phyloP scores from a whole-genome alignment of 192 early-diverging fungal genomes.

The Backusella mclennaniae region DNA sequence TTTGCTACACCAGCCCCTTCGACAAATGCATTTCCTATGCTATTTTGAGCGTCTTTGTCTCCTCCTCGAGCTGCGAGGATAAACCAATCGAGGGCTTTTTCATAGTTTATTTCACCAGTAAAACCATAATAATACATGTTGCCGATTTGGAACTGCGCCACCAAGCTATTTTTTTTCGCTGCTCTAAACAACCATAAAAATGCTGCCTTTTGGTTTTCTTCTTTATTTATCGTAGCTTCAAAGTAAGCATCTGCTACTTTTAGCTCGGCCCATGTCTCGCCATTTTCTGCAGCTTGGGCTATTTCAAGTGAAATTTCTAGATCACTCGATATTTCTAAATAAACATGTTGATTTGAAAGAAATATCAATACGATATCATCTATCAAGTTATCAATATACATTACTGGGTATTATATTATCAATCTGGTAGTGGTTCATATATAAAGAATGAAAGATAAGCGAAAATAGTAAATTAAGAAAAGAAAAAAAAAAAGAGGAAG shows the following conservation, averaged over 20 bases:
- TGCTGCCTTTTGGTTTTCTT: neutral
- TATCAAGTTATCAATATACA: neutral
- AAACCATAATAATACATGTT: neutral
- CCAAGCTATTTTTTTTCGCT: neutral
- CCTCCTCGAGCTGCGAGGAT: neutral
- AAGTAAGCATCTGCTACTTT: neutral
- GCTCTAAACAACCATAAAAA: neutral
- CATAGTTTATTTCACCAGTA: neutral
- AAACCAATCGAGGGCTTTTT: constrained; percentile 14
- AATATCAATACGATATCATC: neutral
- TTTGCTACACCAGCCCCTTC: constrained; percentile 26
- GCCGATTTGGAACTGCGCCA: neutral
- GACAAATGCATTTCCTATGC: constrained; percentile 22
- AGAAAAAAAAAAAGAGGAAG: neutral
- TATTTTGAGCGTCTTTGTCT: neutral
- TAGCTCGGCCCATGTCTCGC: neutral
- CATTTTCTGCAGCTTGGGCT: neutral
- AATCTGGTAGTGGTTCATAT: neutral
- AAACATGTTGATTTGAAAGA: neutral
- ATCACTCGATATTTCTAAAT: neutral
- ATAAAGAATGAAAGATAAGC: neutral
- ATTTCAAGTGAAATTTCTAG: neutral
- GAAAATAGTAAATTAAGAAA: neutral
- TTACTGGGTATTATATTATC: neutral
- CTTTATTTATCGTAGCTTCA: neutral